phyloP scores from a whole-genome alignment of 225 moss, liverwort and hornwort genomes.

The Pleurozium schreberi region DNA sequence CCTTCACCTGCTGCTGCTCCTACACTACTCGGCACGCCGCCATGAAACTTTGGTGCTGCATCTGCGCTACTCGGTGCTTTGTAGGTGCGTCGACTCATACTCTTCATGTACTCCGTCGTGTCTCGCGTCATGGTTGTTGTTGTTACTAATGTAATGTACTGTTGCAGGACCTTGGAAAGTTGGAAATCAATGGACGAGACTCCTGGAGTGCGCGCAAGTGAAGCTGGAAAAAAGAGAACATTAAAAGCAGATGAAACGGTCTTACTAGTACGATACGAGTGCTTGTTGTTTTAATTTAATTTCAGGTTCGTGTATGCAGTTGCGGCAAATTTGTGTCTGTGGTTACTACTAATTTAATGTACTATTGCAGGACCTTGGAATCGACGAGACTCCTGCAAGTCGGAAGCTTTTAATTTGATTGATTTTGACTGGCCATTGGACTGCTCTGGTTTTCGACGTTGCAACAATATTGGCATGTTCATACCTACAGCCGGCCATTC shows the following conservation, averaged over 20 bases:
- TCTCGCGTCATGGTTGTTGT: not conserved
- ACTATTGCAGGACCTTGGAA: no score
- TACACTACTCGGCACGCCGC: not conserved
- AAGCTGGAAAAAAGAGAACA: not conserved
- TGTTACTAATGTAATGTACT: not conserved
- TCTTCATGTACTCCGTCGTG: not conserved
- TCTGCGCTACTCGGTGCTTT: not conserved
- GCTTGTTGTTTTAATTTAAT: no score
- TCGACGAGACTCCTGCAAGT: no score
- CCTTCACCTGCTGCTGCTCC: not conserved
- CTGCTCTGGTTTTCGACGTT: not conserved
- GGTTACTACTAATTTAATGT: no score
- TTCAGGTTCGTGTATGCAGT: no score
- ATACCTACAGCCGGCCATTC: not conserved
- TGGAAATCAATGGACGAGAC: not conserved
- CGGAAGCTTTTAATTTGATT: not conserved
- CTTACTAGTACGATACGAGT: not conserved
- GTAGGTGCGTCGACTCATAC: not conserved
- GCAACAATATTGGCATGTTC: conserved; percentile 11
- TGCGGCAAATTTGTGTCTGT: no score
- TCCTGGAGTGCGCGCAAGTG: not conserved
- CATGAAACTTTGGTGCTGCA: not conserved
- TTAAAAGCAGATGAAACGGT: not conserved
- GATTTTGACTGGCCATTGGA: not conserved
- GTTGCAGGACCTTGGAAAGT: no score